A percentile compares a stretch with the other conserved stretches of the same genome.
phyloP scores from a whole-genome alignment of 139 green algal species.

The Tetraselmis chui region DNA sequence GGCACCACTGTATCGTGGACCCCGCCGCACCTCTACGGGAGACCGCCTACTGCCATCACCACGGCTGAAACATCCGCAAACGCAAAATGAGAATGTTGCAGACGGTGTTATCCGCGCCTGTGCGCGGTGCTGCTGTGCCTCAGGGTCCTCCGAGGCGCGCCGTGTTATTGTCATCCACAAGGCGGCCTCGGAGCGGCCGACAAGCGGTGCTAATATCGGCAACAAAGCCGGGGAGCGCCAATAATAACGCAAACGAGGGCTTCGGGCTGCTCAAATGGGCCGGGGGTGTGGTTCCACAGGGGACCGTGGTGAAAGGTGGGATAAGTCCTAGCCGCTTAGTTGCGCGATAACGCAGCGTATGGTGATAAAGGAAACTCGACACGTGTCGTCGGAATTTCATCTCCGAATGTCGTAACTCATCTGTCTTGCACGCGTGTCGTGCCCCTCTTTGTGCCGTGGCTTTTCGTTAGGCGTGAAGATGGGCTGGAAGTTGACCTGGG shows the following conservation, averaged over 20 bases:
- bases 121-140: no score
- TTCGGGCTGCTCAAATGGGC: constrained; percentile 61
- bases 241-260: neutral
- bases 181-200: no score
- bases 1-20: no score
- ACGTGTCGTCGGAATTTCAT: neutral
- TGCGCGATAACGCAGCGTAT: neutral
- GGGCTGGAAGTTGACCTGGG: constrained; percentile 63
- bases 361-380: neutral
- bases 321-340: neutral
- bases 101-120: no score
- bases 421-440: neutral
- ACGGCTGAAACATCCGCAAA: no score
- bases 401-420: neutral
- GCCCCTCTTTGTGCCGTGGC: neutral
- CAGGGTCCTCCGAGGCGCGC: no score
- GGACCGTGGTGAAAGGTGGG: constrained; percentile 57
- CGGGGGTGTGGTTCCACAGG: constrained; percentile 60
- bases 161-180: no score
- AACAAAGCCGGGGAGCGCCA: no score
- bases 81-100: no score
- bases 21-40: no score
- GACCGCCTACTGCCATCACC: no score
- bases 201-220: no score
- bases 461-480: constrained; percentile 51